Conservation (phyloP, 495 filamentous ascomycete genomes). For the Penicillium tannophilum region DNA sequence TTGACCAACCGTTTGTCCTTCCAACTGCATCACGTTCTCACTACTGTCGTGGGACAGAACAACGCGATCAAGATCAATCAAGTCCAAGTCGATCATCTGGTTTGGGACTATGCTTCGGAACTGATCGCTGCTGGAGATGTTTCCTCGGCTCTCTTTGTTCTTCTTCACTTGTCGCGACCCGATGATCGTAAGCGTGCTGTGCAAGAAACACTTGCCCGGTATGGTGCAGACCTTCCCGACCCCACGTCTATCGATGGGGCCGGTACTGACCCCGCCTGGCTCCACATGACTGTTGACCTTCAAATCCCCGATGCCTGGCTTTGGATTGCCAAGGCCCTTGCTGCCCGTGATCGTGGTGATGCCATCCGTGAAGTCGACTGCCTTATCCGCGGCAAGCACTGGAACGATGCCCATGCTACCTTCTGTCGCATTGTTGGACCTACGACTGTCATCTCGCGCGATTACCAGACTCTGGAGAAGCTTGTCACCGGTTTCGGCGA, state of each 20-base stretch:
- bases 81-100: slow-evolving; percentile 61
- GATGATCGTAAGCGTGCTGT: slow-evolving; percentile 65
- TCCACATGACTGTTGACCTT: slow-evolving; percentile 58
- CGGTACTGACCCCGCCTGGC: slow-evolving; percentile 46
- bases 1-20: slow-evolving; percentile 76
- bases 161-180: slow-evolving; percentile 71
- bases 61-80: slow-evolving; percentile 37
- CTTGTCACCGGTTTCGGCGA: slow-evolving; percentile 68
- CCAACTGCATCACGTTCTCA: slow-evolving; percentile 67
- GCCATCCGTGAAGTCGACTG: slow-evolving; percentile 68
- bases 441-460: slow-evolving; percentile 71
- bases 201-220: slow-evolving; percentile 67
- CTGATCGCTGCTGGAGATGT: slow-evolving; percentile 69
- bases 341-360: slow-evolving; percentile 70
- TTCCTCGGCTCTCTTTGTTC: slow-evolving; percentile 69
- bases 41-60: slow-evolving; percentile 54
- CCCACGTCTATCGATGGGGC: slow-evolving; percentile 60
- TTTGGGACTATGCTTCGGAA: slow-evolving; percentile 70
- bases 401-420: slow-evolving; percentile 79
- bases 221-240: slow-evolving; percentile 44
- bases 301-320: slow-evolving; percentile 76
- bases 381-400: slow-evolving; percentile 73
- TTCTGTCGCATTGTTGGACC: slow-evolving; percentile 79
- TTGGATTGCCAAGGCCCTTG: slow-evolving; percentile 82
- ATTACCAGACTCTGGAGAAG: slow-evolving; percentile 64